phyloP scores from a whole-genome alignment of 805 yeast genomes.

The Ascoidea asiatica region DNA sequence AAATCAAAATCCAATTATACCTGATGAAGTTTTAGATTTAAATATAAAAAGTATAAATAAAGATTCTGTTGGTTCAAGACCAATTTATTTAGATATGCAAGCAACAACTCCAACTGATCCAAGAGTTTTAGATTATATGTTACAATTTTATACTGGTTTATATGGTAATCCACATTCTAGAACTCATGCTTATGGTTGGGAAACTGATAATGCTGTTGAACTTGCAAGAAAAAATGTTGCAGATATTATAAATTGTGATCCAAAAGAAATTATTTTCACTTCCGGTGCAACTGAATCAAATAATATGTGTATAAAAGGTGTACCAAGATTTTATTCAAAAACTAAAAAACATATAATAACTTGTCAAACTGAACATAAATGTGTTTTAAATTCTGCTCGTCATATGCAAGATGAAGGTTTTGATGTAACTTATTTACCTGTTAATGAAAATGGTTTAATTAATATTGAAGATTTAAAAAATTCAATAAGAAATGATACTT shows the following conservation, averaged over 20 bases:
- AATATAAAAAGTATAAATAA: too few relatives aligned
- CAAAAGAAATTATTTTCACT: constrained; percentile 93
- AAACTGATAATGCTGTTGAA: constrained; percentile 86
- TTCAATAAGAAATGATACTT: constrained; percentile 84
- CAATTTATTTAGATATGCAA: constrained; percentile 93
- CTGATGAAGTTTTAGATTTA: too few relatives aligned
- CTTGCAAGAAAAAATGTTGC: constrained; percentile 77
- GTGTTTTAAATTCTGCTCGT: constrained; percentile 95
- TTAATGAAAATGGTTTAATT: constrained; percentile 66
- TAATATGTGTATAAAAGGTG: constrained; percentile 92
- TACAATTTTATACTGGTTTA: constrained; percentile 76
- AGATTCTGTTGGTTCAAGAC: constrained; percentile 56
- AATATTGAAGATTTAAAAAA: constrained; percentile 64
- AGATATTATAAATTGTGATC: constrained; percentile 75
- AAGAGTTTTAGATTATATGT: constrained; percentile 81
- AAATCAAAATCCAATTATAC: too few relatives aligned
- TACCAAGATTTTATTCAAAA: constrained; percentile 81
- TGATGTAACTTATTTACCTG: constrained; percentile 89
- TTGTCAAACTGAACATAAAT: constrained; percentile 94
- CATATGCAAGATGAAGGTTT: constrained; percentile 93
- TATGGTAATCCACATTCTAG: constrained; percentile 98
- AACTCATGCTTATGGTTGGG: constrained; percentile 98
- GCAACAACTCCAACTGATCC: constrained; percentile 99
- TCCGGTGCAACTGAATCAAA: constrained; percentile 97
- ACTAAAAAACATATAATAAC: constrained; percentile 92